Base-by-base conservation (phyloP, 148 eudicot species). In the Vaccinium myrtillus region DNA sequence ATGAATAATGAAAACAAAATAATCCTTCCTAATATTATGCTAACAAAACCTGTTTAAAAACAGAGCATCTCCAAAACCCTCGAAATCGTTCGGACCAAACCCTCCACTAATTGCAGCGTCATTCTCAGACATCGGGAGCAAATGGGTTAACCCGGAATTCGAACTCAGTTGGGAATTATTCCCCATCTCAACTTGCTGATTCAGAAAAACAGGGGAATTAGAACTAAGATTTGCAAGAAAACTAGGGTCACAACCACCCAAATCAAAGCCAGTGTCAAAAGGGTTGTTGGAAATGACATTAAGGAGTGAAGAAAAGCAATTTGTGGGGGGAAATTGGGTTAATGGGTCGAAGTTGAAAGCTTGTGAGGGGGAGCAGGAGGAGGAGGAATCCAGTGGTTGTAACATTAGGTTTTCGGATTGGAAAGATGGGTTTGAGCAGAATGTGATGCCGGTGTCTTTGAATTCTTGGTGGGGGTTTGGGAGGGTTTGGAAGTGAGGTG, bases 111-210 rank as follows among this genome's bases (percentile, higher is more conserved):
- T 76, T 11, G 53, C 19, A 5, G 77, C 46, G 36, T 69, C 65
- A 59, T 84, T 88, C 36, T 86, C 90, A 27, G 90, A 54, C 75
- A 90, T 36, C 82, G 88, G 91, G 53, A 88, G 81, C 81, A 95
- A 90, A 86, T 89, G 90, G 90, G 89, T 30, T 36, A 91, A 91
- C 32, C 90, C 92, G 48, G 88, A 82, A 83, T 84, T 81, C 30
- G 84, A 59, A 49, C 51, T 91, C 86, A 91, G 88, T 86, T 79
- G 87, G 0, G 90, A 82, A 86, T 74, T 67, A 21, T 79, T 83
- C 69, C 87, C 91, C 89, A 94, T 80, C 25, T 91, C 93, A 58
- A 73, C 46, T 63, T 87, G 87, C 11, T 92, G n/a, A 48, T 83
- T 84, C 77, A 92, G 53, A 21, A 89, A 54, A 81, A 59, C 61